Percentiles rank a stretch among this genome's conserved stretches.
Conservation (phyloP, 2,329 filamentous ascomycete species). For the Epichloe uncinata region DNA sequence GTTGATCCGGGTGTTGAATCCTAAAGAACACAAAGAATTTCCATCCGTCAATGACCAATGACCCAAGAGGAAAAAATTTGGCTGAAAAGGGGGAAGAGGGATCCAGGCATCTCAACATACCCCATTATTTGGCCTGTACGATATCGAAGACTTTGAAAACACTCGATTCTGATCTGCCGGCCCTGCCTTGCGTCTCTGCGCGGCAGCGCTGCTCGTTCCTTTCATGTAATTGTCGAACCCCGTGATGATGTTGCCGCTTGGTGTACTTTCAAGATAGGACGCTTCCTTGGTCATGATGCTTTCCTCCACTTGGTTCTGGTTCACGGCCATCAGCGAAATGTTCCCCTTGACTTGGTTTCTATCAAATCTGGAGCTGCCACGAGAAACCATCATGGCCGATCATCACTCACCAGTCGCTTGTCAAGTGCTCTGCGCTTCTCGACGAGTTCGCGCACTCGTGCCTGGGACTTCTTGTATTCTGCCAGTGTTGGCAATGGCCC, state of each 20-base stretch:
- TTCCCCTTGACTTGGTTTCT: not conserved
- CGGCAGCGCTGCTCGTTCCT: slow-evolving; percentile 51
- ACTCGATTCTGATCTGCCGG: slow-evolving; percentile 60
- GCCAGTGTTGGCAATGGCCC: slow-evolving; percentile 24
- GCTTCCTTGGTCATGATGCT: slow-evolving; percentile 73
- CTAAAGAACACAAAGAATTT: slow-evolving; percentile 10
- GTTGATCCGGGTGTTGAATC: slow-evolving; percentile 32
- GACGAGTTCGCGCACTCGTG: slow-evolving; percentile 33
- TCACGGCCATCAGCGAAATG: slow-evolving; percentile 18
- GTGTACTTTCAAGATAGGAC: slow-evolving; percentile 81
- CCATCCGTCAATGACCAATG: not conserved
- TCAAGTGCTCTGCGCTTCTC: slow-evolving; percentile 28
- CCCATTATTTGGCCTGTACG: slow-evolving; percentile 35
- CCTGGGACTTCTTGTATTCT: slow-evolving; percentile 38
- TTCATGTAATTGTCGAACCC: slow-evolving; percentile 99
- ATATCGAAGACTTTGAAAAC: slow-evolving; percentile 54
- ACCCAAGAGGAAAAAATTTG: not conserved
- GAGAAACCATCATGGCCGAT: not conserved
- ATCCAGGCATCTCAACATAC: slow-evolving; percentile 12
- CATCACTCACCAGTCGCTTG: slow-evolving; percentile 22
- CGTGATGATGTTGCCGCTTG: slow-evolving; percentile 85
- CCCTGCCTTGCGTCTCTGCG: slow-evolving; percentile 50
- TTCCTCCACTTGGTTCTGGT: slow-evolving; percentile 47
- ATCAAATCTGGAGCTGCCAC: not conserved
- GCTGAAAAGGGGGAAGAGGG: not conserved